A percentile compares a stretch with the other conserved stretches of the same genome.
Conservation (phyloP, 768 basidiomycete genomes). For the Suillus fuscotomentosus region DNA sequence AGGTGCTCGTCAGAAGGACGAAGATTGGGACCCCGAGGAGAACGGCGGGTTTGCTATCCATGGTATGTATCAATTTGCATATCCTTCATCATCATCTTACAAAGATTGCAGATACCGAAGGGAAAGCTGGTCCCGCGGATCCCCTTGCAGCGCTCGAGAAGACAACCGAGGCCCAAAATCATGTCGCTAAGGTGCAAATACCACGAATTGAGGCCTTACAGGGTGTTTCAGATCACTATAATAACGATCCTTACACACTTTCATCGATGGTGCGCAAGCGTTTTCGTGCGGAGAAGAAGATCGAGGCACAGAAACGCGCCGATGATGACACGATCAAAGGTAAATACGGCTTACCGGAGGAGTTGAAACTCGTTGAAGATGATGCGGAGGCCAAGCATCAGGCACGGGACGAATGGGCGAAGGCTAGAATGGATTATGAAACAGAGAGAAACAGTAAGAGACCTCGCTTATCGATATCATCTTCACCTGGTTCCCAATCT, state of each 20-base stretch:
- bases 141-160: slow-evolving; percentile 90
- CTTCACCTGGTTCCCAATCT: slow-evolving; percentile 19
- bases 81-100: neutral
- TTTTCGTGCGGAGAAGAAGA: slow-evolving; percentile 86
- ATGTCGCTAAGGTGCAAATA: slow-evolving; percentile 68
- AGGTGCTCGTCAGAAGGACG: slow-evolving; percentile 92
- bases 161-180: slow-evolving; percentile 72
- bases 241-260: slow-evolving; percentile 83
- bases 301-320: slow-evolving; percentile 63
- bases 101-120: slow-evolving; percentile 60
- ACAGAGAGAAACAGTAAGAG: slow-evolving; percentile 47
- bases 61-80: slow-evolving; percentile 43
- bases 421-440: slow-evolving; percentile 47
- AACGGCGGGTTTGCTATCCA: slow-evolving; percentile 91
- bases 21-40: slow-evolving; percentile 97
- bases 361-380: slow-evolving; percentile 63
- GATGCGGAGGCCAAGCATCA: slow-evolving; percentile 57
- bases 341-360: slow-evolving; percentile 74
- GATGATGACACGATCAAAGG: slow-evolving; percentile 72
- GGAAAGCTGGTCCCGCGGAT: slow-evolving; percentile 61
- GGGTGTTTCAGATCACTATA: slow-evolving; percentile 71
- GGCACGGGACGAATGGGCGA: slow-evolving; percentile 64
- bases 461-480: slow-evolving; percentile 38
- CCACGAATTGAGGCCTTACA: slow-evolving; percentile 83
- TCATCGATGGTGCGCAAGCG: slow-evolving; percentile 73